phyloP scores from a whole-genome alignment of 2,329 filamentous ascomycete species.

The Trichoderma sp. region DNA sequence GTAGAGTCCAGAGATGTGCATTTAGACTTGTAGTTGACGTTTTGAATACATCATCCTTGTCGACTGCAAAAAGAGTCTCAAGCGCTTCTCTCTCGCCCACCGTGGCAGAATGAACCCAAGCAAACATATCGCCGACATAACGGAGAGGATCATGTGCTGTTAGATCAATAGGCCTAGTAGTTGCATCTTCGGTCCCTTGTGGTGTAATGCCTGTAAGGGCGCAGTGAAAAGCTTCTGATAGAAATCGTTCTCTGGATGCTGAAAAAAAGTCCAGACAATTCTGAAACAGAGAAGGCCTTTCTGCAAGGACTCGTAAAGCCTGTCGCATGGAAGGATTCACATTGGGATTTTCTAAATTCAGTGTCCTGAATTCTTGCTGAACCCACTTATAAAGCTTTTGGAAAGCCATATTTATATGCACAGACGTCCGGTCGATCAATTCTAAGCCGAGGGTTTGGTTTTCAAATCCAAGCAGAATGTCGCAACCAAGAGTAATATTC shows the following conservation, averaged over 20 bases:
- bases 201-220: constrained; percentile 73
- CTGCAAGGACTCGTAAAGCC: constrained; percentile 81
- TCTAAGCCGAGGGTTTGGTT: constrained; percentile 85
- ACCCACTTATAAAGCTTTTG: constrained; percentile 97
- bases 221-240: constrained; percentile 85
- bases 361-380: constrained; percentile 84
- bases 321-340: constrained; percentile 81
- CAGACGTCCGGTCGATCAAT: constrained; percentile 86
- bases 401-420: constrained; percentile 81
- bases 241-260: constrained; percentile 78
- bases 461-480: constrained; percentile 84
- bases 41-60: constrained; percentile 77
- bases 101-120: constrained; percentile 91
- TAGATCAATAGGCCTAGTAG: constrained; percentile 87
- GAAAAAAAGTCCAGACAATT: constrained; percentile 91
- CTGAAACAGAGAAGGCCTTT: constrained; percentile 86
- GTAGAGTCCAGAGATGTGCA: constrained; percentile 78
- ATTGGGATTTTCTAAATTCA: constrained; percentile 92
- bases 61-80: constrained; percentile 85
- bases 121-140: constrained; percentile 95
- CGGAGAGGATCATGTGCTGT: constrained; percentile 87
- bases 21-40: constrained; percentile 76
- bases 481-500: constrained; percentile 82
- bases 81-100: constrained; percentile 92
- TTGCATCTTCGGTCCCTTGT: constrained; percentile 55